These are phyloP conservation scores for Bipolaris gigantea DNA, from an alignment of 2,329 filamentous ascomycete species.

Conservation along the genomic window DNA sequence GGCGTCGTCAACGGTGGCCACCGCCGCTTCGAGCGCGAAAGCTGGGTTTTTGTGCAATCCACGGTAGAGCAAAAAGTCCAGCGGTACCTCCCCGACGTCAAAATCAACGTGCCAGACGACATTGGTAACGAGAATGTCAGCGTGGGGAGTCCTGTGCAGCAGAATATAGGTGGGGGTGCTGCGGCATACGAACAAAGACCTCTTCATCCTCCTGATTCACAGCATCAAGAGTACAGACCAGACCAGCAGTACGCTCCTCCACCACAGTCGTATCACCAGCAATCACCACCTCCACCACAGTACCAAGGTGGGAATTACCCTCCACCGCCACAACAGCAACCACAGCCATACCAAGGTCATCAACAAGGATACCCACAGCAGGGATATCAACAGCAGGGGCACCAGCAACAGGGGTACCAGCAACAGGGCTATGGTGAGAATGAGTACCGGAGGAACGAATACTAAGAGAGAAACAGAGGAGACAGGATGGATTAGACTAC, in stretches of 20 bases:
- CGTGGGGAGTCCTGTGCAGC: conserved; percentile 26
- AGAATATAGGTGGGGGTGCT: conserved; percentile 17
- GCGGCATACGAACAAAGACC: conserved; percentile 1
- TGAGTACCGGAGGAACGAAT: conserved; percentile 13
- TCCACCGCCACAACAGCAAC: background rate
- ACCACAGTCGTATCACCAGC: conserved; percentile 3
- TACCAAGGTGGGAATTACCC: conserved; percentile 1
- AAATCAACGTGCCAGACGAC: conserved; percentile 35
- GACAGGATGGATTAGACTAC: background rate
- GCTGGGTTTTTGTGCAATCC: conserved; percentile 37
- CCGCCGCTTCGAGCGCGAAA: conserved; percentile 35
- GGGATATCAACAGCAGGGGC: background rate
- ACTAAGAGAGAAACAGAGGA: background rate
- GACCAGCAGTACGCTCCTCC: conserved; percentile 5
- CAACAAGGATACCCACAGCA: background rate
- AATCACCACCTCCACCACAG: conserved; percentile 1
- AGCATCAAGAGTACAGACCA: conserved; percentile 8
- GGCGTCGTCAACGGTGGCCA: conserved; percentile 38
- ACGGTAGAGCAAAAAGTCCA: conserved; percentile 39
- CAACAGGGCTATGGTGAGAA: conserved; percentile 11
- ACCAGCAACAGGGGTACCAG: conserved; percentile 10
- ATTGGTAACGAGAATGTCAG: conserved; percentile 38
- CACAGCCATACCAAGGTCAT: background rate
- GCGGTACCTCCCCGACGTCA: conserved; percentile 33
- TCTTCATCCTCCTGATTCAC: conserved; percentile 10